Conservation (phyloP, 2,329 filamentous ascomycete species). For the Pseudogymnoascus sp. region DNA sequence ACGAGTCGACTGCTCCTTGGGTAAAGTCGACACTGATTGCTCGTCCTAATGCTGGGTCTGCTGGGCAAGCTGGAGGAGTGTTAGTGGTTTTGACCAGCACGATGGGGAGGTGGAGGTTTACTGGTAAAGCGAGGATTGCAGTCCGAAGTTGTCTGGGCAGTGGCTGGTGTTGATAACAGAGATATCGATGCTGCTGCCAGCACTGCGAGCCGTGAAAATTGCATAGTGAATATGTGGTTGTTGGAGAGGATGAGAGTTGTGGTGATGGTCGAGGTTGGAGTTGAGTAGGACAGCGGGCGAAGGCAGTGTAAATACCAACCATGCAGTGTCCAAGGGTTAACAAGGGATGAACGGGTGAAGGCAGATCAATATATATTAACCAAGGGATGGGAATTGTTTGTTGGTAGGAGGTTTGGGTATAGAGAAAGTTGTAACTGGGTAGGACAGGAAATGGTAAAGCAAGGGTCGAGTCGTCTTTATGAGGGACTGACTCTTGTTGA, state of each 20-base stretch:
- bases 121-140: background rate
- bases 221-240: background rate
- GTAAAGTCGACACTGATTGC: constrained; percentile 80
- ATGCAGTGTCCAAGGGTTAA: background rate
- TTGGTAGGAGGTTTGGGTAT: background rate
- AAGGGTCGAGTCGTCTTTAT: background rate
- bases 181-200: background rate
- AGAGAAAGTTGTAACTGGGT: background rate
- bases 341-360: background rate
- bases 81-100: constrained; percentile 14
- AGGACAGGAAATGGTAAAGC: background rate
- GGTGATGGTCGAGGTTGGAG: background rate
- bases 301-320: background rate
- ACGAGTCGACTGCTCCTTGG: constrained; percentile 68
- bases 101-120: background rate
- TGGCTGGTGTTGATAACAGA: background rate
- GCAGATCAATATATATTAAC: background rate
- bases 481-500: background rate
- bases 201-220: background rate
- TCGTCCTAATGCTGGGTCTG: constrained; percentile 73
- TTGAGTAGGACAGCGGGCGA: background rate
- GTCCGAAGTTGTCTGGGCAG: background rate
- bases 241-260: background rate
- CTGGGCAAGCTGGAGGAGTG: constrained; percentile 47
- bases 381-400: background rate